phyloP scores from a whole-genome alignment of 2,329 filamentous ascomycete species.

The Akanthomyces dipterigenus region DNA sequence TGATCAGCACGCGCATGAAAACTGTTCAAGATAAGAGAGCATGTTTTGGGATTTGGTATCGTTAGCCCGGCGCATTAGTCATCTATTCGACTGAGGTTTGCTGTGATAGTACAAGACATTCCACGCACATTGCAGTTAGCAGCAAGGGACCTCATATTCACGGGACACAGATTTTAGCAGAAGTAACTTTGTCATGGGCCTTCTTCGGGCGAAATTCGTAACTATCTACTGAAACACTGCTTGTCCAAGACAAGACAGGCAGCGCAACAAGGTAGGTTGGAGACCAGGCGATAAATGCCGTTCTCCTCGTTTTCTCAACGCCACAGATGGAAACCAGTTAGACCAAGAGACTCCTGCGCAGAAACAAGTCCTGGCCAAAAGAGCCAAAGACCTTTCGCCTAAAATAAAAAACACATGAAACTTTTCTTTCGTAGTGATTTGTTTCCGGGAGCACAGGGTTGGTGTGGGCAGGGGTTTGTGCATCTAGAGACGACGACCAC shows the following conservation, averaged over 20 bases:
- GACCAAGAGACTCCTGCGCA: constrained; percentile 28
- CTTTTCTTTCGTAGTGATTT: neutral
- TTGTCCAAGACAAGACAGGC: constrained; percentile 20
- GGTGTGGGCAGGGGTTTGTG: neutral
- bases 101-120: neutral
- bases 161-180: constrained; percentile 19
- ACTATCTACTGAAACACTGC: constrained; percentile 31
- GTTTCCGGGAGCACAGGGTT: constrained; percentile 2
- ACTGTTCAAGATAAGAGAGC: neutral
- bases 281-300: constrained; percentile 59
- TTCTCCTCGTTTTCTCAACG: constrained; percentile 68
- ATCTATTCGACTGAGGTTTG: neutral
- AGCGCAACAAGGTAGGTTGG: constrained; percentile 47
- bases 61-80: neutral
- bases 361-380: constrained; percentile 10
- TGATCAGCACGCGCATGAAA: constrained; percentile 10
- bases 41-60: neutral
- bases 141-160: constrained; percentile 11
- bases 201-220: constrained; percentile 37
- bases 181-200: constrained; percentile 33
- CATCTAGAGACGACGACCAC: constrained; percentile 95
- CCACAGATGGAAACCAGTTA: constrained; percentile 50
- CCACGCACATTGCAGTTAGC: constrained; percentile 6
- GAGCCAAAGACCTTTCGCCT: neutral
- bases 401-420: neutral